Evolutionary conservation across 106 monocot species (phyloP).

Genomic region (Acorus gramineus): DNA sequence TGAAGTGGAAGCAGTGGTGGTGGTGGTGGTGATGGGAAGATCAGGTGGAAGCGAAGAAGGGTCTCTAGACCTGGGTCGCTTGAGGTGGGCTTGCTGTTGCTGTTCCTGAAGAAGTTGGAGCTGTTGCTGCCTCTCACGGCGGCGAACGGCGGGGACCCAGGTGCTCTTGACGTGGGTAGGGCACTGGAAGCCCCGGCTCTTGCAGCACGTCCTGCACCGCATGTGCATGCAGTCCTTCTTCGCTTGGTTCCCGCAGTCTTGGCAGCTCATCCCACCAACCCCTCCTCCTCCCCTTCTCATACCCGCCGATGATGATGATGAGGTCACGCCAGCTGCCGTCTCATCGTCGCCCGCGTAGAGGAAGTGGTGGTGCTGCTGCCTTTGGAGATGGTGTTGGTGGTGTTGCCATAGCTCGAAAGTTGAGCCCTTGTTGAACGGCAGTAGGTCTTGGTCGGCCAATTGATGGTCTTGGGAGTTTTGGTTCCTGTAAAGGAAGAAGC

Average conservation of each 20-base stretch:
- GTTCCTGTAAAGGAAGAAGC: not conserved
- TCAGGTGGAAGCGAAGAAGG: not conserved
- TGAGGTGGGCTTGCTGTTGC: not conserved
- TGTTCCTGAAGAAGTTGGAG: not conserved
- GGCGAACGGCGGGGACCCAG: conserved; percentile 6
- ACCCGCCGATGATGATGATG: not conserved
- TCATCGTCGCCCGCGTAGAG: conserved; percentile 6
- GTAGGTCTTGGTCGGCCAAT: not conserved
- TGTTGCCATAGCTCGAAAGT: conserved; percentile 75
- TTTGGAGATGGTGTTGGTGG: conserved; percentile 40
- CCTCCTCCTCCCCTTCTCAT: not conserved
- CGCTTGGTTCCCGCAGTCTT: conserved; percentile 10
- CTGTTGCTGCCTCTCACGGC: not conserved
- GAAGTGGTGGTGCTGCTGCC: conserved; percentile 15
- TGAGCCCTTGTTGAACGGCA: conserved; percentile 22
- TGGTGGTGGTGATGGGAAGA: not conserved
- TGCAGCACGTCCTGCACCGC: conserved; percentile 12
- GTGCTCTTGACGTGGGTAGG: conserved; percentile 10
- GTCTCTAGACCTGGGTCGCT: not conserved
- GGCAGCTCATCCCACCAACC: conserved; percentile 4
- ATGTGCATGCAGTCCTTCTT: conserved; percentile 9
- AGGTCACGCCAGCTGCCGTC: not conserved
- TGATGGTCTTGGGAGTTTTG: no score
- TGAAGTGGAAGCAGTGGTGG: not conserved
- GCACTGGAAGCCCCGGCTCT: conserved; percentile 10